Base-by-base conservation (phyloP, 257 asterid genomes). In the Nicotiana paniculata region DNA sequence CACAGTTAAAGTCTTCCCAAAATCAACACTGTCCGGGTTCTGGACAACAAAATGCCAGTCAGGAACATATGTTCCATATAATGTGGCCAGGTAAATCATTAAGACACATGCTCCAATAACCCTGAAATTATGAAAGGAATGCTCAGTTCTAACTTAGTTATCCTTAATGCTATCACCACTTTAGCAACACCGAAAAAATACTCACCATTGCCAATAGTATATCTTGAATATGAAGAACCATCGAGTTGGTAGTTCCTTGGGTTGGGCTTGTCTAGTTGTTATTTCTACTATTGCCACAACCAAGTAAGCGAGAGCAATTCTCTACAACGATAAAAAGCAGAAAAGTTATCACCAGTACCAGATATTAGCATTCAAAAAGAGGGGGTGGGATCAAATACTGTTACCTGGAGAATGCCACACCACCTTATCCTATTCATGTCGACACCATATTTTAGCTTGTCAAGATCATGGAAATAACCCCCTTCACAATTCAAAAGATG, bases 391-490 rank as follows among this genome's bases (percentile, higher is more conserved):
- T 39, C 64, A 66, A 79, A 82, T 30, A 43, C 75, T 48, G 65
- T 76, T 82, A 93, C 97, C 97, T 93, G 97, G 80, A 93, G 93
- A 78, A 93, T 93, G 67, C 97, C 97, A 79, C 93, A 91, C 94
- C 92, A 93, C 83, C 97, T 87, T 61, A 92, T 93, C 85, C 33
- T 83, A 86, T 83, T 91, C 91, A 93, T 85, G 85, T 93, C 93
- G 66, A 93, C 93, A 43, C 97, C 97, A 72, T 91, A 92, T 7
- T 91, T 85, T 43, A 93, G 91, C 62, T 91, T 86, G 85, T 91
- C 97, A 0, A 95, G 97, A 28, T 95, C 95, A 82, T 93, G 97
- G 77, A 95, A 93, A 86, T 85, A 93, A 21, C 97, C 97, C 21
- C 97, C 97, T 93, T 84, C 32, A 89, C n/a, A 68, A 37, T n/a